Percentiles rank a stretch among this genome's conserved stretches.
Evolutionary conservation across 2,329 filamentous ascomycete genomes (phyloP).

Genomic region (Fusarium udum): DNA sequence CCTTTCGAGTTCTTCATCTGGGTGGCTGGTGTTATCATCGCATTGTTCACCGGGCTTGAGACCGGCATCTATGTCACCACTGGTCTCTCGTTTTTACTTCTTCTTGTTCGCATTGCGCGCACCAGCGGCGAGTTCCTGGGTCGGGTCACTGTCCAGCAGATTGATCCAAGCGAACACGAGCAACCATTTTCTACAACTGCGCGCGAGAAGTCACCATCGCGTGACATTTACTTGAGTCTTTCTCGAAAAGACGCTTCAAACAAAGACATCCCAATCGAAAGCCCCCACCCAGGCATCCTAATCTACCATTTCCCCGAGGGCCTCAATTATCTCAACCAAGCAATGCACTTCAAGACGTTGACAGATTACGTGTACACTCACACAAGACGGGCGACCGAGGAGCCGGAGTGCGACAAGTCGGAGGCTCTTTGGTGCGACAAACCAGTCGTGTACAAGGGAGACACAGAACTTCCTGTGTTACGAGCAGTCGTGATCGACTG

Average conservation of each 20-base stretch:
- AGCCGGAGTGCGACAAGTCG: slow-evolving; percentile 45
- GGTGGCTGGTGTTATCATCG: slow-evolving; percentile 74
- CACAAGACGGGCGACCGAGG: slow-evolving; percentile 52
- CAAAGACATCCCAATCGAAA: slow-evolving; percentile 52
- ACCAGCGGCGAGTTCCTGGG: slow-evolving; percentile 60
- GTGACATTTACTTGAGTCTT: slow-evolving; percentile 54
- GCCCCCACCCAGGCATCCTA: slow-evolving; percentile 60
- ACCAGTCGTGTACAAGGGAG: background rate
- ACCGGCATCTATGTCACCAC: slow-evolving; percentile 61
- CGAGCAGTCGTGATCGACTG: slow-evolving; percentile 67
- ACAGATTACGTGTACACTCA: slow-evolving; percentile 30
- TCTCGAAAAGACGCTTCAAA: slow-evolving; percentile 56
- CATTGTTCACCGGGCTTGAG: slow-evolving; percentile 60
- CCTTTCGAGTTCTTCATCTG: slow-evolving; percentile 80
- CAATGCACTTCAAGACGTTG: slow-evolving; percentile 57
- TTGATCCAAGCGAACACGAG: background rate
- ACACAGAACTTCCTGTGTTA: slow-evolving; percentile 54
- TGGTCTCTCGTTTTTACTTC: slow-evolving; percentile 52
- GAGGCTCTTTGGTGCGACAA: slow-evolving; percentile 67
- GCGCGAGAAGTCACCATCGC: slow-evolving; percentile 5
- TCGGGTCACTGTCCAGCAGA: slow-evolving; percentile 41
- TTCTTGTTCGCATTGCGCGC: slow-evolving; percentile 58
- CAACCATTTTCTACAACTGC: background rate
- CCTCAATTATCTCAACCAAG: slow-evolving; percentile 63
- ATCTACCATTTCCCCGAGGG: slow-evolving; percentile 63